These are phyloP conservation scores for Wilcoxina mikolae DNA, from an alignment of 495 filamentous ascomycete genomes.

Conservation along the genomic window DNA sequence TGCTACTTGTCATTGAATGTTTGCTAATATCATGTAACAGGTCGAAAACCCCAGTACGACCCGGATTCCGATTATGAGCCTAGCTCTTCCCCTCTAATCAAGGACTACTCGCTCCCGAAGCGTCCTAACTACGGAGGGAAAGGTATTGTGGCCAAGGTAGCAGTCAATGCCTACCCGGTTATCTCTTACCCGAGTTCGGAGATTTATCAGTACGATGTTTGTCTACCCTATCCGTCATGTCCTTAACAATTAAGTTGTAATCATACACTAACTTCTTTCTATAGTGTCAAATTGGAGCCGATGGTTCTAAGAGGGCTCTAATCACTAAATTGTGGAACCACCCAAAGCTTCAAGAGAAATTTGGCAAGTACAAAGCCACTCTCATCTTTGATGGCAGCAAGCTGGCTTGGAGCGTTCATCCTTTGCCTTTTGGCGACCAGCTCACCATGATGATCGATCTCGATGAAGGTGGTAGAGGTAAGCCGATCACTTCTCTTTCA, in stretches of 20 bases:
- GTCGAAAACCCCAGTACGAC: neutral
- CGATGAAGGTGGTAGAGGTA: conserved; percentile 32
- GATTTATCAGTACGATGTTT: conserved; percentile 78
- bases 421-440: conserved; percentile 26
- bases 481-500: neutral
- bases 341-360: conserved; percentile 37
- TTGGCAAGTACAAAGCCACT: conserved; percentile 33
- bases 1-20: too few species aligned
- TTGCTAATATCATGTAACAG: too few species aligned
- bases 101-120: neutral
- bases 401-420: conserved; percentile 24
- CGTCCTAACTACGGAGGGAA: conserved; percentile 35
- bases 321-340: conserved; percentile 63
- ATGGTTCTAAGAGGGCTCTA: conserved; percentile 45
- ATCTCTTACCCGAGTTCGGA: conserved; percentile 35
- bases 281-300: conserved; percentile 36
- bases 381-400: conserved; percentile 60
- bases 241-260: neutral
- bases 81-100: neutral
- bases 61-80: neutral
- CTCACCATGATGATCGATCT: conserved; percentile 46
- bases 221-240: too few species aligned
- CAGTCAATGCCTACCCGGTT: conserved; percentile 65
- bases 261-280: neutral
- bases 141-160: conserved; percentile 44